Evolutionary conservation across 345 rosid species (phyloP), one percentile per base, ranked within the genome.

Genomic region (Sisymbrium altissimum): DNA sequence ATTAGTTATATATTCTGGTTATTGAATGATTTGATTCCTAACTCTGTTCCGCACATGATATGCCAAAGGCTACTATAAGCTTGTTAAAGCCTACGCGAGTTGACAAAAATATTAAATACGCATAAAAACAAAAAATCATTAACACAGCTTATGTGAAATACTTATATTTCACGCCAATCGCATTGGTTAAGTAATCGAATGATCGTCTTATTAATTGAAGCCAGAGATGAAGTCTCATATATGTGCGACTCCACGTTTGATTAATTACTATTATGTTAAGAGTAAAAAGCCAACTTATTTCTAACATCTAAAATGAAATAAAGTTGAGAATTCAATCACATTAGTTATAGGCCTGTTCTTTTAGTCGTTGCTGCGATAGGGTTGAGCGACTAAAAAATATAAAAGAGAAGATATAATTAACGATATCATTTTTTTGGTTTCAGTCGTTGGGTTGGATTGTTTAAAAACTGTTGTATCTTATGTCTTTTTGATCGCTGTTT

Each of bases 1-100:
- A 48, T 25, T 36, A 23, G 4, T 35, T 60, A 48, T 49, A 9
- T 50, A 71, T 13, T 59, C 6, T 59, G 66, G 23, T 49, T 32
- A 71, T 8, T 59, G 50, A 59, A n/a, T 56, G 23, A 2, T 52
- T 52, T 56, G 19, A 58, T 27, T 62, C 55, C 54, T 62, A 72
- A 62, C 18, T 50, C 3, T 29, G 35, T 62, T 53, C 54, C 55
- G 25, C 65, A 69, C 73, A 57, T 69, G 73, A 56, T n/a, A 43
- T 56, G 55, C 65, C 18, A 61, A 30, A 13, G n/a, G 41, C 41
- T 15, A 18, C 25, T 40, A 40, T 27, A 17, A 53, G 25, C 41
- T 29, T 23, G 1, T 7, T 14, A 55, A 41, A 14, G n/a, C 46
- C 38, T 36, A 35, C 17, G 39, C 21, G 40, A 27, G 32, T 71